A percentile compares a stretch with the other conserved stretches of the same genome.
Evolutionary conservation across 352 stramenopile species (phyloP).

Genomic region (Pythium rishiriense): DNA sequence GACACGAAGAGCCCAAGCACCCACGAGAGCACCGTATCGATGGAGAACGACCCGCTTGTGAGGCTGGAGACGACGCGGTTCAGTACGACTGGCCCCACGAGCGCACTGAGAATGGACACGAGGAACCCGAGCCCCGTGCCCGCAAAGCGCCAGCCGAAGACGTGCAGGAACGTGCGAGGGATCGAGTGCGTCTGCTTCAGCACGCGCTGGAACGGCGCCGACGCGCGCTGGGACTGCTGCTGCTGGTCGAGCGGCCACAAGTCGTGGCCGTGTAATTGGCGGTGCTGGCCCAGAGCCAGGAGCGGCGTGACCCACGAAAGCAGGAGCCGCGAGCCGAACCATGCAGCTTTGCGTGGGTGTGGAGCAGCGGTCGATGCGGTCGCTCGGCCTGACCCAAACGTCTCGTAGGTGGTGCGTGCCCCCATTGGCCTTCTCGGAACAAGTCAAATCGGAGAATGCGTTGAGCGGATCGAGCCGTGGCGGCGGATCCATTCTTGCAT

Average conservation of each 20-base stretch:
- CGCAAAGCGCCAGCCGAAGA: conserved; percentile 35
- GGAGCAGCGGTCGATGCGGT: background rate
- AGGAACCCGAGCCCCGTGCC: conserved; percentile 39
- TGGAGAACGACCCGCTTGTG: conserved; percentile 29
- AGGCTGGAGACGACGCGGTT: conserved; percentile 34
- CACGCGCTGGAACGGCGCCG: conserved; percentile 25
- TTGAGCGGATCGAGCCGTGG: too few species aligned
- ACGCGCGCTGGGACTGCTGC: conserved; percentile 28
- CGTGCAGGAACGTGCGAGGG: conserved; percentile 28
- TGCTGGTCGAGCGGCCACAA: conserved; percentile 34
- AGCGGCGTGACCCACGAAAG: conserved; percentile 50
- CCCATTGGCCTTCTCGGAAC: background rate
- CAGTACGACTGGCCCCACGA: conserved; percentile 41
- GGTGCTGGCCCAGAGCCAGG: conserved; percentile 38
- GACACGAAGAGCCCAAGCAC: conserved; percentile 36
- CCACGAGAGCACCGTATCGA: background rate
- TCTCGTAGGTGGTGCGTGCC: background rate
- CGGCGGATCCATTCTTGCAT: too few species aligned
- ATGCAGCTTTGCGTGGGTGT: conserved; percentile 5
- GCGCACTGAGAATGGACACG: conserved; percentile 39
- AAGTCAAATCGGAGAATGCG: background rate
- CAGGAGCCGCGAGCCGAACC: conserved; percentile 34
- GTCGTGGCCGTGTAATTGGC: conserved; percentile 41
- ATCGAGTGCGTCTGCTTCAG: conserved; percentile 38
- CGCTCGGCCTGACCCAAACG: background rate